Base-by-base conservation (phyloP, 2,329 filamentous ascomycete genomes). In the Aspergillus intermedius region DNA sequence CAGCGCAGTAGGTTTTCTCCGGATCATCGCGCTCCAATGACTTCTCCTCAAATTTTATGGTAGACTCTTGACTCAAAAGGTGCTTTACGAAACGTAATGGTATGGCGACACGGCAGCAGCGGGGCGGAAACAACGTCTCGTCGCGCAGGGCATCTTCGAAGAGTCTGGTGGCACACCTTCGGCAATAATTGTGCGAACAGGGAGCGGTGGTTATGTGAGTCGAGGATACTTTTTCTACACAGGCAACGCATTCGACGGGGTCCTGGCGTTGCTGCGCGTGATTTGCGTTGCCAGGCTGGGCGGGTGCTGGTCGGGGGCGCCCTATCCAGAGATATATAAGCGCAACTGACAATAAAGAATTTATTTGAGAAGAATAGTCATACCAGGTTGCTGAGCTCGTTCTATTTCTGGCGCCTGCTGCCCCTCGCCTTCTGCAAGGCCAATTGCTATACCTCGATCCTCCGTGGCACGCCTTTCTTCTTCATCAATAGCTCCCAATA, bases 101-200 rank as follows among this genome's bases (percentile, higher is more conserved):
- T n/a, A 64, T 60, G 1, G 42, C 5, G 34, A 54, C 21, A 10
- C 54, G 51, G 43, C 62, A 67, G 44, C 63, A 66, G 10, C 58
- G 54, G 8, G 60, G 60, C 12, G 64, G 64, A 44, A 60, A 65
- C 1, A 62, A 40, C 1, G 55, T 49, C 37, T 63, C 55, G 25
- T 64, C 60, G 1, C 28, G 49, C 2, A 56, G 45, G 1, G 61
- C 45, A 2, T 48, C 45, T 17, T 54, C 46, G 30, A 65, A 56
- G 10, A 60, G 50, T 3, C 39, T 46, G 3, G 30, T 35, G 0
- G 57, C 22, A 44, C 63, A 66, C 2, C 32, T 43, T 5, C 48
- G 42, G 44, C 60, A 66, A 44, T 62, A 63, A 9, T 13, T 17
- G 43, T 65, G 54, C 2, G 49, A 49, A 19, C 59, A 64, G 3